phyloP scores from a whole-genome alignment of 2,329 filamentous ascomycete genomes.

The Pseudopyricularia javanii region DNA sequence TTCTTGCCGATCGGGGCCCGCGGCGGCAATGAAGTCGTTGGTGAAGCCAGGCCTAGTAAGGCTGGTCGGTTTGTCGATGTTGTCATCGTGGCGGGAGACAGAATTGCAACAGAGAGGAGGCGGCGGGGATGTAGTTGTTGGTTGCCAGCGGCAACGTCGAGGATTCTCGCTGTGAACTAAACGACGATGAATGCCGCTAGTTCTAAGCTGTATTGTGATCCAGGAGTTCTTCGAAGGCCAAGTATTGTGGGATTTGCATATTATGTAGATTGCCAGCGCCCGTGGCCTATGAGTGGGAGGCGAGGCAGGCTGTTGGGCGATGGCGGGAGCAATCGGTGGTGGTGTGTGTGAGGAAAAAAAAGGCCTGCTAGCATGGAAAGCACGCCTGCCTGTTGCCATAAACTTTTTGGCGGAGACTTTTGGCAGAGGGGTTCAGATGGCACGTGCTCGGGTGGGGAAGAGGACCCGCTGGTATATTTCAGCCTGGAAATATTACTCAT shows the following conservation, averaged over 20 bases:
- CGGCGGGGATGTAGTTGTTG: neutral
- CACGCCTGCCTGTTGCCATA: neutral
- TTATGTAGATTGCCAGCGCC: neutral
- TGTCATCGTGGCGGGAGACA: neutral
- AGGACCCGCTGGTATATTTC: neutral
- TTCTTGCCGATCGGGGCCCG: slow-evolving; percentile 24
- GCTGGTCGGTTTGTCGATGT: neutral
- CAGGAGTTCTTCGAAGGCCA: neutral
- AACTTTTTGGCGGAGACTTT: neutral
- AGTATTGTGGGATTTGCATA: neutral
- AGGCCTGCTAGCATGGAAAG: no score
- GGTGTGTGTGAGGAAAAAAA: neutral
- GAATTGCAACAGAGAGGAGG: neutral
- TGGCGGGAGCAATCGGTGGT: neutral
- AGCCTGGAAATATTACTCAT: no score
- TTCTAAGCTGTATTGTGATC: neutral
- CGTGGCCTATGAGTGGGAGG: no score
- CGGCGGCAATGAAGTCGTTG: neutral
- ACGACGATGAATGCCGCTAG: neutral
- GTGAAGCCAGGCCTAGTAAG: neutral
- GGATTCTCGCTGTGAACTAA: neutral
- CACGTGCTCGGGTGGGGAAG: neutral
- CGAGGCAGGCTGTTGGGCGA: neutral
- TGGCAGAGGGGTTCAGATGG: neutral
- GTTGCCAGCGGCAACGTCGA: no score